Evolutionary conservation across 129 eudicot genomes (phyloP), one percentile per base, ranked within the genome.

Genomic region (Arctium minus): DNA sequence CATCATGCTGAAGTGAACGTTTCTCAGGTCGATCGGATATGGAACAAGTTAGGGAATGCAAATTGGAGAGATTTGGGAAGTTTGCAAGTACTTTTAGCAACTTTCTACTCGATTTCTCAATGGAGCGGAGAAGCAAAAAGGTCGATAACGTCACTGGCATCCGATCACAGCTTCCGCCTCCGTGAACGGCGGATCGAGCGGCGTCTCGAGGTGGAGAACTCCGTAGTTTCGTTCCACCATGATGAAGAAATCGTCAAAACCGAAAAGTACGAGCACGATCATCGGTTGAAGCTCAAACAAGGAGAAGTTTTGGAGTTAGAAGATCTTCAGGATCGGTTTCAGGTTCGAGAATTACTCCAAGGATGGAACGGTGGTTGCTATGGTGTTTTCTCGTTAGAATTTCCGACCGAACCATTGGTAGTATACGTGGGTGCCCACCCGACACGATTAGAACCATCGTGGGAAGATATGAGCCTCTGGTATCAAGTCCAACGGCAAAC

Each of bases 401-500:
- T 72, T 78, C 97, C 91, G 0, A 80, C 86, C 0, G 87, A 91
- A 32, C 74, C 89, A 3, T 82, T 94, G 85, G 82, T 88, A 33
- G 76, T 94, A 78, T 87, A 92, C 29, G 86, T 89, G 36, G 98
- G 98, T 11, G 96, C 96, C 17, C 98, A 94, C 83, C 90, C 96
- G 32, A 90, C 93, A 64, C 86, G 93, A 18, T 87, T 94, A 80
- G 98, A 92, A 81, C 97, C 96, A 0, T 91, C 97, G 15, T 88
- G 92, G 92, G 98, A 94, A 68, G 97, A 92, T 83, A 94, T 94
- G 98, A 94, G 87, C 30, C 75, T 92, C 1, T 94, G 98, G 98
- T 94, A 94, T 92, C 93, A 90, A 88, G 98, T 94, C 31, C 98
- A 94, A 80, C 82, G 98, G 83, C 98, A 94, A 86, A 92, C 93